Conservation (phyloP, 176 grass and related monocot species). For the Dendrocalamus sinicus region DNA sequence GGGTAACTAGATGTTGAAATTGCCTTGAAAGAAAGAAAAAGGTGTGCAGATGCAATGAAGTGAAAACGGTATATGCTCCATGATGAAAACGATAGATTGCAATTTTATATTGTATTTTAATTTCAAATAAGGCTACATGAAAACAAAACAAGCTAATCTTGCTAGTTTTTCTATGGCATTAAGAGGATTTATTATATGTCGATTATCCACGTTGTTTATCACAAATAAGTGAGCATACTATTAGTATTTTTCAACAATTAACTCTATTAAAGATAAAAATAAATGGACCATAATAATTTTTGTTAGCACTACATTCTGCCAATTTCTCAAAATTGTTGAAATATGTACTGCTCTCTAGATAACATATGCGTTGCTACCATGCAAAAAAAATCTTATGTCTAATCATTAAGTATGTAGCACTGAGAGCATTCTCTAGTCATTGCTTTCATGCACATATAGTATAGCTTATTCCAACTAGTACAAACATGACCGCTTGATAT, state of each 20-base stretch:
- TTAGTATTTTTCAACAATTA: not conserved
- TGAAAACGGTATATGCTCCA: slow-evolving; percentile 24
- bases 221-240: not conserved
- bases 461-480: not conserved
- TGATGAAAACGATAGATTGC: slow-evolving; percentile 37
- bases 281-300: not conserved
- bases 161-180: not conserved
- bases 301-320: not conserved
- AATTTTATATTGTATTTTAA: slow-evolving; percentile 4
- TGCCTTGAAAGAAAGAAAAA: slow-evolving; percentile 22
- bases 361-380: not conserved
- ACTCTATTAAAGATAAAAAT: not conserved
- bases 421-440: not conserved
- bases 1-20: slow-evolving; percentile 46
- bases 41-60: slow-evolving; percentile 25
- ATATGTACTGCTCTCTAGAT: not conserved
- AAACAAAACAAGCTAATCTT: not conserved
- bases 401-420: not conserved
- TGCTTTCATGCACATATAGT: not conserved
- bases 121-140: not conserved
- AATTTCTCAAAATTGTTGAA: not conserved
- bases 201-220: not conserved
- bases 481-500: not conserved
- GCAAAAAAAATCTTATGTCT: not conserved
- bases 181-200: not conserved